Base-by-base conservation (phyloP, 2,329 filamentous ascomycete genomes). In the Fonsecaea nubica region DNA sequence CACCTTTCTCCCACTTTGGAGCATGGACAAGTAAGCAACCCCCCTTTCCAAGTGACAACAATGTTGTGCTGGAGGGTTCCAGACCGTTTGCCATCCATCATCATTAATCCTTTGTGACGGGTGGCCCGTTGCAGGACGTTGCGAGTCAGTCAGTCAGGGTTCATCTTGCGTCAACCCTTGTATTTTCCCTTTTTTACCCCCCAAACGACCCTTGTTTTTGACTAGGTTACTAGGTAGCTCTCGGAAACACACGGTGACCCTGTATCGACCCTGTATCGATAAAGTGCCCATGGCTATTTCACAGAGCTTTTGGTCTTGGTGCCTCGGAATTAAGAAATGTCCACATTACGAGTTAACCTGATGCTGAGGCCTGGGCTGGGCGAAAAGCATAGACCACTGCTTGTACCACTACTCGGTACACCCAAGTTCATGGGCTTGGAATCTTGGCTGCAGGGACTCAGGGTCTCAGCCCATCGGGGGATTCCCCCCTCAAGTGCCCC, bases 101-200 rank as follows among this genome's bases (percentile, higher is more conserved):
- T 25, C 18, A 12, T 50, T 21, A 12, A 25, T 50, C 18, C 36
- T 40, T 13, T 10, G 10, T 13, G 10, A 10, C 36, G 4, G 36
- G 36, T 3, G 12, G 4, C 36, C 36, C 8, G 4, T 13, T 40
- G 10, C 12, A 42, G 40, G 5, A n/a, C 25, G 45, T 50, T 50
- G 45, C 45, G 45, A 50, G 45, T 50, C 45, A 50, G 45, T 50
- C 45, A 50, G 36, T 10, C 36, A 25, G 45, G 45, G 45, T 25
- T 25, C 40, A 42, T 25, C 45, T 50, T 25, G 45, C 45, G 18
- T 50, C 45, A 25, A n/a, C 25, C 21, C 45, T 25, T 9, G 10
- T 50, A 21, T 10, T 50, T 50, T 50, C 40, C 15, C 8, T 50
- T 50, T 50, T 25, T 25, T 25, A 25, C 25, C 25, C 45, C 18